phyloP scores from a whole-genome alignment of 2,329 filamentous ascomycete species.

The Emericellopsis atlantica region DNA sequence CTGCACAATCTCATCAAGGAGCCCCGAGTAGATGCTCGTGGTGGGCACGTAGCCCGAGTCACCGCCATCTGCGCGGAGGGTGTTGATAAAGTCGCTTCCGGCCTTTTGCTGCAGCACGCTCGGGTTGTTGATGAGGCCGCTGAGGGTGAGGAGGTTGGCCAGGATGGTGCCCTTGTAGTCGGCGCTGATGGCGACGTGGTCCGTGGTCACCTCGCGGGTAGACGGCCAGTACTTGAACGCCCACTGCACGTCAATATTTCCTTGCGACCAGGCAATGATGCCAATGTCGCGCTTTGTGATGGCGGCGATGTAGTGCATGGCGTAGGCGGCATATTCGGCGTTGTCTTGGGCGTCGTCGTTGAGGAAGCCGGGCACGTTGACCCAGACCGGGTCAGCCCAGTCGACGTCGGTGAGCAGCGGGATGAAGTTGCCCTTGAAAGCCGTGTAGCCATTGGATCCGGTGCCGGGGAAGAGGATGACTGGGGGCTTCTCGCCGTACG shows the following conservation, averaged over 20 bases:
- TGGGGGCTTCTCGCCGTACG: conserved; percentile 28
- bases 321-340: conserved; percentile 43
- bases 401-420: conserved; percentile 28
- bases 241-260: conserved; percentile 42
- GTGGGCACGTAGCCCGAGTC: conserved; percentile 41
- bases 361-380: conserved; percentile 37
- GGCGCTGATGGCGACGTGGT: conserved; percentile 37
- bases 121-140: conserved; percentile 12
- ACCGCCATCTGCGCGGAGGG: conserved; percentile 27
- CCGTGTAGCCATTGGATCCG: conserved; percentile 29
- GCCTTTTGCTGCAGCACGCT: conserved; percentile 33
- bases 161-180: conserved; percentile 26
- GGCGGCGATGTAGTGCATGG: conserved; percentile 40
- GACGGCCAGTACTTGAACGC: conserved; percentile 44
- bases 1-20: conserved; percentile 37
- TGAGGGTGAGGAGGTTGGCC: conserved; percentile 5
- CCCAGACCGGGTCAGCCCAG: conserved; percentile 37
- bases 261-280: conserved; percentile 42
- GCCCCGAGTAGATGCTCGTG: conserved; percentile 35
- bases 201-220: conserved; percentile 26
- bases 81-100: conserved; percentile 26
- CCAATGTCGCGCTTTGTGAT: conserved; percentile 24
- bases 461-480: conserved; percentile 42
- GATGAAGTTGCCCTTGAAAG: conserved; percentile 32
- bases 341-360: conserved; percentile 36